These are phyloP conservation scores for Didymellaceae sp. DNA, from an alignment of 2,329 filamentous ascomycete genomes.

Conservation along the genomic window DNA sequence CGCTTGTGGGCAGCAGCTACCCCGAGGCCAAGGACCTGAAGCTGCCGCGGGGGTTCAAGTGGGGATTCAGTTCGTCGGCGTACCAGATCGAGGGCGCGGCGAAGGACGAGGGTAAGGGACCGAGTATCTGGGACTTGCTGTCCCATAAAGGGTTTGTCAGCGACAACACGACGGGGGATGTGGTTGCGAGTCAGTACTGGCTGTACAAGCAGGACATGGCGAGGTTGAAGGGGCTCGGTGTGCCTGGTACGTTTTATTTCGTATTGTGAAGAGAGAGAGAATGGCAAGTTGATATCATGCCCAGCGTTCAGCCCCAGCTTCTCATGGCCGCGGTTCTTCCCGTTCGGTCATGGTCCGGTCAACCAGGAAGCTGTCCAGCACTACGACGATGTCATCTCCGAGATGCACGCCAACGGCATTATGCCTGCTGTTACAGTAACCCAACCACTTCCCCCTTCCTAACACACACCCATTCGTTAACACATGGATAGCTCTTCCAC, in stretches of 20 bases:
- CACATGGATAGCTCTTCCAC: slow-evolving; percentile 42
- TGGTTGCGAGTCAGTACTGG: slow-evolving; percentile 52
- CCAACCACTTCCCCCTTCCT: no score
- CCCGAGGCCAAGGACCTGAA: slow-evolving; percentile 44
- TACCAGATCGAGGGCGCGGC: slow-evolving; percentile 55
- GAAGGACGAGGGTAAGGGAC: slow-evolving; percentile 52
- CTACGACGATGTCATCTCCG: slow-evolving; percentile 51
- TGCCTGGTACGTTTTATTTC: slow-evolving; percentile 26
- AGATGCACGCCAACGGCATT: slow-evolving; percentile 46
- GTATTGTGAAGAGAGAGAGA: background rate
- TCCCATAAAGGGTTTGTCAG: slow-evolving; percentile 50
- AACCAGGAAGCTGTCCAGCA: slow-evolving; percentile 46
- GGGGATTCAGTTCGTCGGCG: slow-evolving; percentile 51
- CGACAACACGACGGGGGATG: slow-evolving; percentile 52
- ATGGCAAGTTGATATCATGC: background rate
- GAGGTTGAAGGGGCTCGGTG: slow-evolving; percentile 44
- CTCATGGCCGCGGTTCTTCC: slow-evolving; percentile 50
- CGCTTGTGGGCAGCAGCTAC: slow-evolving; percentile 49
- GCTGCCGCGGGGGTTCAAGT: slow-evolving; percentile 52
- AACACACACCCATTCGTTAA: background rate
- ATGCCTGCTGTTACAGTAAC: slow-evolving; percentile 42
- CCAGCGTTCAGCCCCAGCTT: slow-evolving; percentile 46
- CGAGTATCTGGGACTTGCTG: slow-evolving; percentile 55
- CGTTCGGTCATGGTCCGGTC: slow-evolving; percentile 47
- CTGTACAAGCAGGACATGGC: slow-evolving; percentile 54